Evolutionary conservation across 139 green algal genomes (phyloP).

Genomic region (Picochlorum costavermella): DNA sequence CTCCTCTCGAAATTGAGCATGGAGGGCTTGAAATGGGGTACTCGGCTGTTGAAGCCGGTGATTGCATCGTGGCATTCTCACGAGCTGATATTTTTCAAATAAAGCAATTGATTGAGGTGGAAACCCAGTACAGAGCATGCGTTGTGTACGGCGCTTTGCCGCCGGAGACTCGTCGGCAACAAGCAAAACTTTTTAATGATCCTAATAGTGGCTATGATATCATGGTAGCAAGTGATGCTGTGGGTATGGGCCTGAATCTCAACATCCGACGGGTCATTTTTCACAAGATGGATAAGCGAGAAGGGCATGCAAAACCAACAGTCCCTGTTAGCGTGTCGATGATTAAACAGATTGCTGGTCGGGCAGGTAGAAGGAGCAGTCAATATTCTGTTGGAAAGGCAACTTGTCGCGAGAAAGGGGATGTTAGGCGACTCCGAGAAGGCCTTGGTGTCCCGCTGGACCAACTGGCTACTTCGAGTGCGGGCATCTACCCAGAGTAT

Average conservation of each 20-base stretch:
- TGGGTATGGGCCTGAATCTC: conserved; percentile 97
- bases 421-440: conserved; percentile 18
- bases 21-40: conserved; percentile 12
- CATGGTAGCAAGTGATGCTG: conserved; percentile 86
- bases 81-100: conserved; percentile 69
- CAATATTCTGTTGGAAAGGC: conserved; percentile 21
- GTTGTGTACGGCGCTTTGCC: conserved; percentile 86
- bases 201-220: conserved; percentile 57
- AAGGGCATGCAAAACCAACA: conserved; percentile 30
- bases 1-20: conserved; percentile 25
- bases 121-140: conserved; percentile 33
- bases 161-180: conserved; percentile 68
- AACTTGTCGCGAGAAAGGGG: conserved; percentile 15
- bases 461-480: conserved; percentile 12
- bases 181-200: conserved; percentile 87
- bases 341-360: conserved; percentile 46
- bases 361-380: conserved; percentile 30
- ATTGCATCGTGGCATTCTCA: conserved; percentile 92
- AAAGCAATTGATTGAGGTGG: conserved; percentile 50
- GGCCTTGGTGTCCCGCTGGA: conserved; percentile 20
- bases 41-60: conserved; percentile 55
- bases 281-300: conserved; percentile 65
- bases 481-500: conserved; percentile 51
- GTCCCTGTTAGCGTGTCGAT: conserved; percentile 15
- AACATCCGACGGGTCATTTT: conserved; percentile 91